Base-by-base conservation (phyloP, 768 basidiomycete species). In the Royoungia palumana region DNA sequence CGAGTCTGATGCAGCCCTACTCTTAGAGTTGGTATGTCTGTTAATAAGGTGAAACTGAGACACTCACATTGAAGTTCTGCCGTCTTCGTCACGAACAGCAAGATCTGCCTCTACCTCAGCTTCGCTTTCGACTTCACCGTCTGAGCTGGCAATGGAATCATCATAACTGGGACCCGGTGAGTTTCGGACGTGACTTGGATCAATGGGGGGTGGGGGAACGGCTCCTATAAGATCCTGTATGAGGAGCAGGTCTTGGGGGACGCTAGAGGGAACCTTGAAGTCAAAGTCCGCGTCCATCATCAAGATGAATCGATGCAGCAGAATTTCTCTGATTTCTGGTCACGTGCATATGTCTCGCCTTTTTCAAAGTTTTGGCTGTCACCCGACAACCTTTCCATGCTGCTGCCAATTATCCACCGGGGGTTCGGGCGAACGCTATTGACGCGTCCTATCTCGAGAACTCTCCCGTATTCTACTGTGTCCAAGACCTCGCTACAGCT, bases 191-290 rank as follows among this genome's bases (percentile, higher is more conserved):
- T 17, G 12, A 12, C 49, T 44, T 11, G 40, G 19, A n/a, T 38
- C 35, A 12, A 50, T n/a, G 2, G 39, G 11, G 10, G 17, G 21
- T 0, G 47, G 28, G 16, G 53, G 50, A 32, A 61, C 47, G 6
- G 60, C 60, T 16, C 80, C 82, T 49, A 90, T 68, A 24, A 88
- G 55, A 48, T 82, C 82, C 41, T 80, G 82, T 34, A 90, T 90
- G 35, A 90, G 74, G 34, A 87, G 73, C 19, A 91, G 69, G 60
- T 91, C 88, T 60, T 89, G 89, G 10, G 89, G 78, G 17, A 88
- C 67, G 17, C 57, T 60, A n/a, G 73, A 71, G 24, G 87, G 87
- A 9, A 79, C 59, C 58, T 80, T 81, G 74, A 88, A 89, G 53
- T 57, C 50, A 42, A 54, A 41, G 35, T 66, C 49, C 66, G 70